A percentile compares a stretch with the other conserved stretches of the same genome.
Conservation (phyloP, 768 basidiomycete species). For the Kwoniella europaea region DNA sequence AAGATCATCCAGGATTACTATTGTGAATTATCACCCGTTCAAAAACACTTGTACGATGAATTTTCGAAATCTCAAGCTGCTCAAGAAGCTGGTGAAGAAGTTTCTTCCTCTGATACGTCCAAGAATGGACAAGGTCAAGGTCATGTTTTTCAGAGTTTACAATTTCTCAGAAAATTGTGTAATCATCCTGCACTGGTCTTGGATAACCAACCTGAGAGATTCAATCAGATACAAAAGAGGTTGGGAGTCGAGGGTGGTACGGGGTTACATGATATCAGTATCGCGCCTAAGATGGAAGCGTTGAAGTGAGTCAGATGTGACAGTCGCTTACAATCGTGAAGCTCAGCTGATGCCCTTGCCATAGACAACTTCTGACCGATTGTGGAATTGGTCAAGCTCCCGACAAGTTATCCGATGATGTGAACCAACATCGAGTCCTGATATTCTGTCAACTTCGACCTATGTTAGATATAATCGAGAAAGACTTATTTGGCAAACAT, state of each 20-base stretch:
- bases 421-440: slow-evolving; percentile 94
- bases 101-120: slow-evolving; percentile 60
- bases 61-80: slow-evolving; percentile 80
- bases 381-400: slow-evolving; percentile 82
- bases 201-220: slow-evolving; percentile 68
- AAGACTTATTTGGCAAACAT: slow-evolving; percentile 81
- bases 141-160: slow-evolving; percentile 95
- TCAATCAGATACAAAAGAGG: slow-evolving; percentile 62
- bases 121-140: slow-evolving; percentile 64
- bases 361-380: slow-evolving; percentile 87
- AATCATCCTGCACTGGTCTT: slow-evolving; percentile 94
- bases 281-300: slow-evolving; percentile 92
- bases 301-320: slow-evolving; percentile 67
- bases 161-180: slow-evolving; percentile 95
- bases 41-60: slow-evolving; percentile 92
- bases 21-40: slow-evolving; percentile 92
- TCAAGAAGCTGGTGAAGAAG: slow-evolving; percentile 68
- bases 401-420: slow-evolving; percentile 69
- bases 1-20: slow-evolving; percentile 99
- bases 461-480: slow-evolving; percentile 98
- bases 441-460: slow-evolving; percentile 99
- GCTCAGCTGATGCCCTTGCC: too few relatives aligned
- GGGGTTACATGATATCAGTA: slow-evolving; percentile 73
- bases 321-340: too few relatives aligned
- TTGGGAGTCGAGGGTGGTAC: neutral